Percentiles rank a stretch among this genome's conserved stretches.
These are phyloP conservation scores for Zopfia rhizophila DNA, from an alignment of 2,329 filamentous ascomycete species.

Conservation along the genomic window DNA sequence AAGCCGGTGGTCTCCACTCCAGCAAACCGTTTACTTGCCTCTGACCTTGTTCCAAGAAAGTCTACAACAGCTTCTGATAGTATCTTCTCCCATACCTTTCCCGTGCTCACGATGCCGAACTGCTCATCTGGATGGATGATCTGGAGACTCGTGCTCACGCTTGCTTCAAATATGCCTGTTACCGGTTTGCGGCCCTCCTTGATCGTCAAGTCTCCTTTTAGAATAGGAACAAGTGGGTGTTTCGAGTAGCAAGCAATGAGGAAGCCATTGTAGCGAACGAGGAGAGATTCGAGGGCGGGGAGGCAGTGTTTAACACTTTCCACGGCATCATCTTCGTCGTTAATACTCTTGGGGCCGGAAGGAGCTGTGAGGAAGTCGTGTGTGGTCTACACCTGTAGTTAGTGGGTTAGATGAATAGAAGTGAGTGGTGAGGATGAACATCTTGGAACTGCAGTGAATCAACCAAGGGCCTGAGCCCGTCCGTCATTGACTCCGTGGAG, in stretches of 20 bases:
- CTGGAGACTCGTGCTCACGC: slow-evolving; percentile 72
- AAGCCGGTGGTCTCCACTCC: slow-evolving; percentile 86
- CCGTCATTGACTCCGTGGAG: slow-evolving; percentile 77
- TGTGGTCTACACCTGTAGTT: slow-evolving; percentile 52
- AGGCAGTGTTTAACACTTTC: slow-evolving; percentile 72
- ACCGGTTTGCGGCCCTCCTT: slow-evolving; percentile 63
- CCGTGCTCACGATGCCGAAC: slow-evolving; percentile 92
- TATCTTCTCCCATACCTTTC: slow-evolving; percentile 82
- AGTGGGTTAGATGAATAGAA: slow-evolving; percentile 52
- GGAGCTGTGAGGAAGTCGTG: slow-evolving; percentile 75
- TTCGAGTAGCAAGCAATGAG: slow-evolving; percentile 90
- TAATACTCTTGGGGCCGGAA: slow-evolving; percentile 77
- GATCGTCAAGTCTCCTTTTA: slow-evolving; percentile 60
- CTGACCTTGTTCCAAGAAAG: slow-evolving; percentile 67
- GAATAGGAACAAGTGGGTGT: slow-evolving; percentile 75
- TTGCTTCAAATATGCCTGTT: slow-evolving; percentile 89
- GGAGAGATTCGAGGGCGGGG: slow-evolving; percentile 60
- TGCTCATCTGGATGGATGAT: slow-evolving; percentile 60
- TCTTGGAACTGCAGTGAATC: slow-evolving; percentile 56
- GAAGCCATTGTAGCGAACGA: slow-evolving; percentile 74
- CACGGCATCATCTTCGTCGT: slow-evolving; percentile 75
- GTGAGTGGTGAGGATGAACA: slow-evolving; percentile 49
- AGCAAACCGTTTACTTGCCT: slow-evolving; percentile 67
- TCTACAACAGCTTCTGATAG: slow-evolving; percentile 71
- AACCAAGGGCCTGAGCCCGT: slow-evolving; percentile 66